Evolutionary conservation across 2,329 filamentous ascomycete species (phyloP).

Genomic region (Arthrinium phaeospermum): DNA sequence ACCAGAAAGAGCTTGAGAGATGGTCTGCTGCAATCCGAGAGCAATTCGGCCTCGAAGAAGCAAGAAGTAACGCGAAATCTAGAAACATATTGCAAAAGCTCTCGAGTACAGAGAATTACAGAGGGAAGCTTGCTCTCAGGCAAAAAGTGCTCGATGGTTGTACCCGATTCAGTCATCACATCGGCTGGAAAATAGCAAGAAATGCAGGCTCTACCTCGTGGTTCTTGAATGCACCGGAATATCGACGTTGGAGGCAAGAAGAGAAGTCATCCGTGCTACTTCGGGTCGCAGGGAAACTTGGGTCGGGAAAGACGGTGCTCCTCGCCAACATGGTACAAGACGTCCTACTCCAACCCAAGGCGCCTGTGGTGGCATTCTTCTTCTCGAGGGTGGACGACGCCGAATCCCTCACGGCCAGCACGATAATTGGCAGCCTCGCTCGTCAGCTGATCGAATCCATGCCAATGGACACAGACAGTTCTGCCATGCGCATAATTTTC

Average conservation of each 20-base stretch:
- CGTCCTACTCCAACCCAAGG: constrained; percentile 38
- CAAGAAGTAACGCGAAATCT: constrained; percentile 8
- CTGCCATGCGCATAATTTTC: no score
- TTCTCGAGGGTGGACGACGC: constrained; percentile 39
- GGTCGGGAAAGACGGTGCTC: constrained; percentile 51
- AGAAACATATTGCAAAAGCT: not conserved
- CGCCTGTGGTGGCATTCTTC: constrained; percentile 31
- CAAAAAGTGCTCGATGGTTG: constrained; percentile 44
- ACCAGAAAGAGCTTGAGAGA: constrained; percentile 40
- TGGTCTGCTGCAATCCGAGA: constrained; percentile 46
- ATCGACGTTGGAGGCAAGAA: constrained; percentile 18
- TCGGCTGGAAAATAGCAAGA: constrained; percentile 47
- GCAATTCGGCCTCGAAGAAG: constrained; percentile 26
- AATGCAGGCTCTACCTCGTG: constrained; percentile 45
- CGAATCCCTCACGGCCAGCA: constrained; percentile 16
- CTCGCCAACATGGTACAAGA: constrained; percentile 51
- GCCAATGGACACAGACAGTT: not conserved
- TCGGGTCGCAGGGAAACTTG: constrained; percentile 44
- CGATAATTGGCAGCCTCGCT: constrained; percentile 24
- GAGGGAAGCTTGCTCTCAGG: constrained; percentile 23
- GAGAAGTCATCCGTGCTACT: constrained; percentile 36
- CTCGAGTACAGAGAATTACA: not conserved
- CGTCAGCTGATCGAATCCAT: constrained; percentile 24
- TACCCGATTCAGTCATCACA: constrained; percentile 47
- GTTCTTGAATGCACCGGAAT: constrained; percentile 24